A percentile compares a stretch with the other conserved stretches of the same genome.
Conservation (phyloP, 1,139 yeast species). For the Sugiyamaella pinicola region DNA sequence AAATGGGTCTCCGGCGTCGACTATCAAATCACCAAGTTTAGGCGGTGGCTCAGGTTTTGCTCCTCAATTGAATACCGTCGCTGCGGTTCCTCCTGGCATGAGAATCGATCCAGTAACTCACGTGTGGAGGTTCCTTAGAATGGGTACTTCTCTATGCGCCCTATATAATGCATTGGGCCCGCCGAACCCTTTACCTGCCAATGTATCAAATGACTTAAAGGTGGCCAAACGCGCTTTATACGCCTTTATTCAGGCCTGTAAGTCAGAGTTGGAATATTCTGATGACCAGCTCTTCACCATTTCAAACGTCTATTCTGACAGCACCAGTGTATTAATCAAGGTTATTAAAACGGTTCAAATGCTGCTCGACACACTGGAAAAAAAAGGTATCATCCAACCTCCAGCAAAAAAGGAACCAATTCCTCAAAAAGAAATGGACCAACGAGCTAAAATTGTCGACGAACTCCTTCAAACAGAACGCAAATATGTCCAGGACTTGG, state of each 20-base stretch:
- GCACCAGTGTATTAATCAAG: conserved; percentile 73
- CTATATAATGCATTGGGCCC: conserved; percentile 64
- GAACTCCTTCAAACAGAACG: conserved; percentile 90
- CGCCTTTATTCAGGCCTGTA: conserved; percentile 87
- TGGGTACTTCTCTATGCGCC: conserved; percentile 89
- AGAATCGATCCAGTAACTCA: conserved; percentile 86
- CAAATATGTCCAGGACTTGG: conserved; percentile 88
- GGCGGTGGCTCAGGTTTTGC: conserved; percentile 18
- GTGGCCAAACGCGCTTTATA: conserved; percentile 88
- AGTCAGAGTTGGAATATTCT: conserved; percentile 68
- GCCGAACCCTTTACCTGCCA: conserved; percentile 44
- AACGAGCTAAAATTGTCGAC: conserved; percentile 71
- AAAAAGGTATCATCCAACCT: conserved; percentile 30
- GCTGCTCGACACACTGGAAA: conserved; percentile 51
- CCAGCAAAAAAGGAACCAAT: conserved; percentile 14
- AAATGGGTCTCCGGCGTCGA: conserved; percentile 18
- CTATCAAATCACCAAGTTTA: conserved; percentile 22
- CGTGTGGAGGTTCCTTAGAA: conserved; percentile 83
- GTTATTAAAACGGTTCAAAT: conserved; percentile 68
- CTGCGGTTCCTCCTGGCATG: conserved; percentile 34
- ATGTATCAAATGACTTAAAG: conserved; percentile 58
- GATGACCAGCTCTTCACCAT: conserved; percentile 88
- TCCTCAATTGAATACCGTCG: conserved; percentile 18
- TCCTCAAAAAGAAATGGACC: conserved; percentile 24
- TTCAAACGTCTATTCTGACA: conserved; percentile 83